Base-by-base conservation (phyloP, 495 filamentous ascomycete genomes). In the Lepraria neglecta region DNA sequence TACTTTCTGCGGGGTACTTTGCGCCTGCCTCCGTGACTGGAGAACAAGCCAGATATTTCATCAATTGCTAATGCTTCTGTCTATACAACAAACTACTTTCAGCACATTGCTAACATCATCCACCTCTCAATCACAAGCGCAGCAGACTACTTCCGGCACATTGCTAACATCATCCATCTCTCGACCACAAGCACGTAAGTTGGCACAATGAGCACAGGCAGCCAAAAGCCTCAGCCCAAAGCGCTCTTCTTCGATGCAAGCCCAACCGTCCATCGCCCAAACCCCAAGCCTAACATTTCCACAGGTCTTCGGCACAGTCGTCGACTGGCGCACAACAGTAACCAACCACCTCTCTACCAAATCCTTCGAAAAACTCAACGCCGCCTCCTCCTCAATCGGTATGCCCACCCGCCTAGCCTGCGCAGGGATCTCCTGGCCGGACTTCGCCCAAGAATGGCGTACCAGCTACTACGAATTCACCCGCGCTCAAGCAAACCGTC, bases 301-400 rank as follows among this genome's bases (percentile, higher is more conserved):
- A 15, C 60, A 65, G 64, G 77, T 87, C 67, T 92, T 92, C 74
- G 90, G 89, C 64, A 92, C 89, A 5, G 79, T 85, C 57, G 88
- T 92, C 30, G 77, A 89, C 74, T 89, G 87, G 85, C 81, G 87
- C 56, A 74, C 72, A 35, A 79, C 80, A 35, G 78, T 92, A 27
- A 79, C 74, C 27, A 68, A 74, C 15, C 78, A 79, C 33, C 74
- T 92, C 19, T 58, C 64, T 48, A 57, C 65, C 17, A 70, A 72
- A 10, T 66, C 73, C 31, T 64, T 74, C 56, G 63, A 71, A 6
- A 77, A 71, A 21, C 73, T 82, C 24, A 68, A 72, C 40, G 73
- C 78, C 56, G 71, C 81, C 19, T 61, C 59, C 57, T 69, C 71
- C 72, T 72, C 74, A n/a, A 65, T 85, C 48, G 62, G 80, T 0